phyloP scores from a whole-genome alignment of 2,329 filamentous ascomycete species.

The Cladophialophora carrionii region DNA sequence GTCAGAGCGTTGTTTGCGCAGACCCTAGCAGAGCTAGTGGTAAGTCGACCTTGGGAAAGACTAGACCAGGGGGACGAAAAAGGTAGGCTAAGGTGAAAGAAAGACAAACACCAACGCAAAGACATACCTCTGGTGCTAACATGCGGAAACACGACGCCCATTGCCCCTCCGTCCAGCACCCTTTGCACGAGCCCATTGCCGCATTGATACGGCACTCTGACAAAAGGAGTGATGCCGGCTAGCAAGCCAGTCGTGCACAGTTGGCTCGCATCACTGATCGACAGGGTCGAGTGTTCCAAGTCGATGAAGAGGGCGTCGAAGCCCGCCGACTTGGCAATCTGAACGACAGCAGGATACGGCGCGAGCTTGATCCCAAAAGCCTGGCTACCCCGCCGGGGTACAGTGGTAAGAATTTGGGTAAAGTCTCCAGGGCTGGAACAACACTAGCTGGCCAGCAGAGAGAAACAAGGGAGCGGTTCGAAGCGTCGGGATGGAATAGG shows the following conservation, averaged over 20 bases:
- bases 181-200: conserved; percentile 40
- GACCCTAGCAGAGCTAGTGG: neutral
- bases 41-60: neutral
- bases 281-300: conserved; percentile 45
- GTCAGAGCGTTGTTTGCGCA: neutral
- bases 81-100: neutral
- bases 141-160: conserved; percentile 31
- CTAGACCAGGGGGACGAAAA: neutral
- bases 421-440: too few species aligned
- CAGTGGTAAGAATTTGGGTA: neutral
- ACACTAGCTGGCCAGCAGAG: neutral
- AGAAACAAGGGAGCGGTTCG: neutral
- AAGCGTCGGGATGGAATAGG: neutral
- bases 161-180: conserved; percentile 28
- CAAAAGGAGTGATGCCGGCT: conserved; percentile 36
- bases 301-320: conserved; percentile 49
- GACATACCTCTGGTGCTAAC: conserved; percentile 25
- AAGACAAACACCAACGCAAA: neutral
- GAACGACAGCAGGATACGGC: conserved; percentile 41
- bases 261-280: conserved; percentile 41
- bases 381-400: neutral
- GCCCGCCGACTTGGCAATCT: conserved; percentile 44
- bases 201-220: conserved; percentile 40
- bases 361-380: conserved; percentile 41
- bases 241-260: conserved; percentile 40